These are phyloP conservation scores for Helichrysum umbraculigerum DNA, from an alignment of 129 eudicot genomes.

Conservation along the genomic window DNA sequence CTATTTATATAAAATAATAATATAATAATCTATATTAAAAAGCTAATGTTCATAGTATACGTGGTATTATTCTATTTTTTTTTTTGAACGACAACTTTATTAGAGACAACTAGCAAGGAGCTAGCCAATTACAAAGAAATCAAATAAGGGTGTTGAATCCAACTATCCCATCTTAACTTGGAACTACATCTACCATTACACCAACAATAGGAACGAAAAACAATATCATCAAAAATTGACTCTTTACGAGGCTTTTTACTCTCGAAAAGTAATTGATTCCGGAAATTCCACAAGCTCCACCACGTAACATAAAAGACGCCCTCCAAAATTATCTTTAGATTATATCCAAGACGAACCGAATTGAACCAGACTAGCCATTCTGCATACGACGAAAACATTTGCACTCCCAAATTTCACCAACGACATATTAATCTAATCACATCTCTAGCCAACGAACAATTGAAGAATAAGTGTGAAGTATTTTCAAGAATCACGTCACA, in stretches of 20 bases:
- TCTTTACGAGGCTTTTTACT: background rate
- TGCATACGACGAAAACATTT: background rate
- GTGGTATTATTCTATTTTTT: too few species aligned
- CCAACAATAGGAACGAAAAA: background rate
- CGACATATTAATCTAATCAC: background rate
- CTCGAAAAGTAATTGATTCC: background rate
- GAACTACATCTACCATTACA: background rate
- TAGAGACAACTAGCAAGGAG: background rate
- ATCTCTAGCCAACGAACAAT: background rate
- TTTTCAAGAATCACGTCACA: background rate
- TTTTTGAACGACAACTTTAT: background rate
- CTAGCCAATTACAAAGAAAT: background rate
- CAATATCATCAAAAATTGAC: background rate
- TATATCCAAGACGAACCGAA: background rate
- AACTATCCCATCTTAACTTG: background rate
- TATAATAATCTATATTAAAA: too few species aligned
- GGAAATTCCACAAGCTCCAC: background rate
- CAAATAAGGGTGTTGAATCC: background rate
- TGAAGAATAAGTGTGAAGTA: background rate
- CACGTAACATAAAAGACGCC: too few species aligned
- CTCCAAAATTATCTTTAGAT: too few species aligned
- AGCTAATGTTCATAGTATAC: too few species aligned
- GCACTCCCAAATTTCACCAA: background rate
- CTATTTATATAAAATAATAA: too few species aligned
- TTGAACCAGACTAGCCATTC: background rate